A percentile compares a stretch with the other conserved stretches of the same genome.
Conservation (phyloP, 441 rosid genomes). For the Oxalis stricta region DNA sequence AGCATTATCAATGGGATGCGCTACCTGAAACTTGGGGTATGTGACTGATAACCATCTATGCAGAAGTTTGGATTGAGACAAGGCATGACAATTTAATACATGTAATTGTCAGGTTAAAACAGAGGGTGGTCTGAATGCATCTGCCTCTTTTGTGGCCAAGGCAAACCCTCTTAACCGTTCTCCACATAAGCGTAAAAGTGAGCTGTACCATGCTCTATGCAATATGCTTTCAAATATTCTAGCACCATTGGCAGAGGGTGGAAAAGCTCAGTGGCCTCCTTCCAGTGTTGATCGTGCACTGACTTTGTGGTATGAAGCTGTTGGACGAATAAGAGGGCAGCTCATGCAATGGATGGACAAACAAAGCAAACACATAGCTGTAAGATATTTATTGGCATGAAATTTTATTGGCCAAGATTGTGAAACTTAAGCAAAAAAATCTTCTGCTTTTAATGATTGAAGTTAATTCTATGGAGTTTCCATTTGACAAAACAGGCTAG, state of each 20-base stretch:
- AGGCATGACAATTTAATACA: conserved; percentile 16
- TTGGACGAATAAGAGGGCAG: conserved; percentile 77
- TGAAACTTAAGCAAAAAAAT: no score
- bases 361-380: conserved; percentile 95
- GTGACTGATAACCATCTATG: conserved; percentile 13
- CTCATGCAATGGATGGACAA: conserved; percentile 98
- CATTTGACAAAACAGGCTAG: no score
- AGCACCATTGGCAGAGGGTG: conserved; percentile 93
- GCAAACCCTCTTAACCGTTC: conserved; percentile 90
- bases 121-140: conserved; percentile 97
- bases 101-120: conserved; percentile 75
- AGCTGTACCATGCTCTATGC: conserved; percentile 95
- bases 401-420: no score
- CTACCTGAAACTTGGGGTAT: conserved; percentile 94
- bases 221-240: conserved; percentile 96
- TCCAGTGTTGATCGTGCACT: conserved; percentile 91
- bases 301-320: conserved; percentile 93
- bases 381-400: no score
- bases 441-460: no score
- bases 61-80: conserved; percentile 9
- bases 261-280: conserved; percentile 98
- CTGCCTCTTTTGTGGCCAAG: conserved; percentile 96
- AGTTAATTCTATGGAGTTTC: no score
- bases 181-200: conserved; percentile 91
- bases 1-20: conserved; percentile 98